These are phyloP conservation scores for Mariannaea sp. DNA, from an alignment of 2,329 filamentous ascomycete species.

Conservation along the genomic window DNA sequence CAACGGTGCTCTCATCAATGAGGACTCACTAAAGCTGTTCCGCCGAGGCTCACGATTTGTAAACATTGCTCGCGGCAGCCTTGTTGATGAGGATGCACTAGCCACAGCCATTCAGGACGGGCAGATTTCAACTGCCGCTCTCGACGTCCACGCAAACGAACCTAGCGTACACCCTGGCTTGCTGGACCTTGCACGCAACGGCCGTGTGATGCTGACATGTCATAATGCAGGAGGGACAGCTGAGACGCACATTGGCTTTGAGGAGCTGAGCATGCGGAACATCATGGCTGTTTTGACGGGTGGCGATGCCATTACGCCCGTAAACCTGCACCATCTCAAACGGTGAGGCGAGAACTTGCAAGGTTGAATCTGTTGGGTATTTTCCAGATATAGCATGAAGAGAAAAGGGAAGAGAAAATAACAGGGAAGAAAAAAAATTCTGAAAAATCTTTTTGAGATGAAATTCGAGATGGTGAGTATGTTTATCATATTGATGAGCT, in stretches of 20 bases:
- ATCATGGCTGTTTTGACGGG: conserved; percentile 62
- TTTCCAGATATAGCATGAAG: no score
- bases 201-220: conserved; percentile 63
- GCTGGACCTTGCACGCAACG: conserved; percentile 43
- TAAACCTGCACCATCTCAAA: conserved; percentile 61
- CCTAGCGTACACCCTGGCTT: conserved; percentile 58
- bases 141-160: conserved; percentile 69
- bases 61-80: conserved; percentile 67
- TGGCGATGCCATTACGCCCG: conserved; percentile 60
- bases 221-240: conserved; percentile 71
- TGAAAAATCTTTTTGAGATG: no score
- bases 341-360: conserved; percentile 20
- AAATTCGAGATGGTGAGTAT: no score
- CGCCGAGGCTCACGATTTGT: conserved; percentile 63
- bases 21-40: conserved; percentile 53
- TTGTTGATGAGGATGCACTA: conserved; percentile 69
- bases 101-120: conserved; percentile 61
- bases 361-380: no score
- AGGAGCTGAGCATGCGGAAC: conserved; percentile 70
- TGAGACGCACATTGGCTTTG: conserved; percentile 69
- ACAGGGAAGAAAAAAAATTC: no score
- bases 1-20: conserved; percentile 53
- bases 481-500: no score
- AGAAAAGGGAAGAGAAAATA: no score
- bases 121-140: conserved; percentile 55